Evolutionary conservation across 139 green algal genomes (phyloP).

Genomic region (Chlamydomonas eustigma): DNA sequence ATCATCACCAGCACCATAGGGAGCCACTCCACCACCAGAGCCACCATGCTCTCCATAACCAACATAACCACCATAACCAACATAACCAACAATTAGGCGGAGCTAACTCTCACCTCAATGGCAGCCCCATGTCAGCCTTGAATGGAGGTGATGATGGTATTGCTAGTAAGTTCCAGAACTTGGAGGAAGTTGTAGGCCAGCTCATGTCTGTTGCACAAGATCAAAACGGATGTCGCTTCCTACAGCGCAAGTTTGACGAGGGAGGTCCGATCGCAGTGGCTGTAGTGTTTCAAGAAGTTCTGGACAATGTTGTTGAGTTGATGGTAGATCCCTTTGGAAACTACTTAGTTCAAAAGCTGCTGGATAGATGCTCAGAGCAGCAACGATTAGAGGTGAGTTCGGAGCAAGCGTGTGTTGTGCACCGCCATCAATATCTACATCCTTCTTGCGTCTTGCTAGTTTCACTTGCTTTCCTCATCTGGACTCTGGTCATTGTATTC

Average conservation of each 20-base stretch:
- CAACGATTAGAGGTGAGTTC: slow-evolving; percentile 67
- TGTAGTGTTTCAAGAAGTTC: slow-evolving; percentile 65
- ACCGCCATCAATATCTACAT: too few species aligned
- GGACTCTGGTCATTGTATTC: too few species aligned
- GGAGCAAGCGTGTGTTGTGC: background rate
- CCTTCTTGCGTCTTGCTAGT: too few species aligned
- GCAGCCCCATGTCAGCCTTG: too few species aligned
- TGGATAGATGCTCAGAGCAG: slow-evolving; percentile 89
- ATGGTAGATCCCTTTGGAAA: slow-evolving; percentile 99
- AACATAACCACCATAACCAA: too few species aligned
- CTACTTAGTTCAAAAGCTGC: slow-evolving; percentile 98
- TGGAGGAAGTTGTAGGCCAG: slow-evolving; percentile 81
- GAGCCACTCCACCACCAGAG: slow-evolving; percentile 13
- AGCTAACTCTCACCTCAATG: too few species aligned
- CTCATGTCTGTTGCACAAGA: slow-evolving; percentile 87
- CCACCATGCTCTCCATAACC: slow-evolving; percentile 17
- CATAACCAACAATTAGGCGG: too few species aligned
- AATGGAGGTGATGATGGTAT: background rate
- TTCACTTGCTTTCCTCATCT: too few species aligned
- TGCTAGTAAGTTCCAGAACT: background rate
- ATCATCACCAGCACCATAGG: slow-evolving; percentile 11
- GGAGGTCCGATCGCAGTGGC: slow-evolving; percentile 75
- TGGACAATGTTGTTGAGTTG: slow-evolving; percentile 77
- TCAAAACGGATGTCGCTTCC: slow-evolving; percentile 95
- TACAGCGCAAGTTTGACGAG: slow-evolving; percentile 98